A percentile compares a stretch with the other conserved stretches of the same genome.
Evolutionary conservation across 2,329 filamentous ascomycete species (phyloP).

Genomic region (Monosporascus cannonballus): DNA sequence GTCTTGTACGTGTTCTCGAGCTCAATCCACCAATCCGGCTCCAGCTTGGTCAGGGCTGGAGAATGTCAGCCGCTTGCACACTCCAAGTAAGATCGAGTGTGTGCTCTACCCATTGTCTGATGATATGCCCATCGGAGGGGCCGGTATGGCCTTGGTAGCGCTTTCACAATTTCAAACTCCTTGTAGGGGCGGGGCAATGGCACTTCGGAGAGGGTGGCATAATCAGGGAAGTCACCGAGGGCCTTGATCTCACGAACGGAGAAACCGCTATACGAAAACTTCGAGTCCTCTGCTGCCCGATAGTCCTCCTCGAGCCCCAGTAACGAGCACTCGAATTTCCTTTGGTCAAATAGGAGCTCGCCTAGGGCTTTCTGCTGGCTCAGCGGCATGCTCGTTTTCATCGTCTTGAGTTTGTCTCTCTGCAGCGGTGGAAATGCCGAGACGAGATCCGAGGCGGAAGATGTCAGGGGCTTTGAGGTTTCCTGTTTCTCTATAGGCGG

Average conservation of each 20-base stretch:
- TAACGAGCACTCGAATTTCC: slow-evolving; percentile 17
- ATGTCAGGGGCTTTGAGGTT: slow-evolving; percentile 15
- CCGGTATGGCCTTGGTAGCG: slow-evolving; percentile 67
- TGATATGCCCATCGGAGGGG: slow-evolving; percentile 82
- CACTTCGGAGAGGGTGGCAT: slow-evolving; percentile 67
- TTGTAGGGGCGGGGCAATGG: slow-evolving; percentile 59
- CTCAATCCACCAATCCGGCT: slow-evolving; percentile 85
- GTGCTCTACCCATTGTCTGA: slow-evolving; percentile 77
- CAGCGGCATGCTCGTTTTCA: slow-evolving; percentile 8
- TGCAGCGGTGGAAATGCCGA: slow-evolving; percentile 16
- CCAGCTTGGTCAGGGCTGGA: slow-evolving; percentile 68
- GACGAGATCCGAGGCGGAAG: slow-evolving; percentile 10
- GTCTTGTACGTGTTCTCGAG: slow-evolving; percentile 66
- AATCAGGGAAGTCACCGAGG: slow-evolving; percentile 74
- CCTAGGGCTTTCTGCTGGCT: slow-evolving; percentile 13
- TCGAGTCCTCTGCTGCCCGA: slow-evolving; percentile 22
- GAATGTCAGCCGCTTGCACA: neutral
- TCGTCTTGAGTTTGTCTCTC: slow-evolving; percentile 13
- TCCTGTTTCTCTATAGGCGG: slow-evolving; percentile 18
- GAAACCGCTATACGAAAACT: slow-evolving; percentile 62
- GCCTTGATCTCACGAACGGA: slow-evolving; percentile 62
- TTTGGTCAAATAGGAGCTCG: slow-evolving; percentile 13
- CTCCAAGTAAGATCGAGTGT: no score
- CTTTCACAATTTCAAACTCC: slow-evolving; percentile 63
- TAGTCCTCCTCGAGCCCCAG: slow-evolving; percentile 30